Base-by-base conservation (phyloP, 1,139 yeast species). In the Hansenula anomala region DNA sequence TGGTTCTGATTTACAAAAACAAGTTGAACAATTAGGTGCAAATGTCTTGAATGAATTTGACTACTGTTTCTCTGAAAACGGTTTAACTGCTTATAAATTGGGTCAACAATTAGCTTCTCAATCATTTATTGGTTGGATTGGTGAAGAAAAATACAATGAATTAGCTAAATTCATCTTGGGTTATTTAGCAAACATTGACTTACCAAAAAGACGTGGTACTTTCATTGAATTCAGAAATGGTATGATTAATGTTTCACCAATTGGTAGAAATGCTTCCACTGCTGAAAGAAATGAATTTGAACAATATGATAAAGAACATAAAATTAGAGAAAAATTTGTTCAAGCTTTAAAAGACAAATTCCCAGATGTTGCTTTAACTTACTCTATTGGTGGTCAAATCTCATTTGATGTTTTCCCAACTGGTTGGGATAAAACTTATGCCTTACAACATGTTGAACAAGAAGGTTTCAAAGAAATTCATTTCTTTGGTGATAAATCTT, bases 391-490 rank as follows among this genome's bases (percentile, higher is more conserved):
- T 65, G 99, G 99, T 54, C 97, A 92, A 75, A 92, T 92, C 65
- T 92, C 98, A 36, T 92, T 92, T 60, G 99, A 92, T 60, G 98
- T 92, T 51, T 92, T 92, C 90, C 99, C 99, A 70, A 86, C 96
- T 49, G 99, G 99, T 59, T 92, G 99, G 99, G 98, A 92, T 68
- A 92, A 94, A 79, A 94, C 98, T 47, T 94, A 90, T 72, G 87
- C 96, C 68, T 79, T 94, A 61, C 89, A 82, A 67, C 98, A 90
- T 69, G 90, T 92, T 56, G 89, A 70, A 56, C 67, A 73, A 47
- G 97, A 90, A 67, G 79, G 83, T 48, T 94, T 90, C 71, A 73
- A 81, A 60, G 74, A 78, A 54, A 88, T 92, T 58, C 97, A 92
- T 74, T 94, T 94, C 80, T 92, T 92, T 61, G 98, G 99, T 69